These are phyloP conservation scores for Collybiopsis luxurians DNA, from an alignment of 768 basidiomycete genomes.

Conservation along the genomic window DNA sequence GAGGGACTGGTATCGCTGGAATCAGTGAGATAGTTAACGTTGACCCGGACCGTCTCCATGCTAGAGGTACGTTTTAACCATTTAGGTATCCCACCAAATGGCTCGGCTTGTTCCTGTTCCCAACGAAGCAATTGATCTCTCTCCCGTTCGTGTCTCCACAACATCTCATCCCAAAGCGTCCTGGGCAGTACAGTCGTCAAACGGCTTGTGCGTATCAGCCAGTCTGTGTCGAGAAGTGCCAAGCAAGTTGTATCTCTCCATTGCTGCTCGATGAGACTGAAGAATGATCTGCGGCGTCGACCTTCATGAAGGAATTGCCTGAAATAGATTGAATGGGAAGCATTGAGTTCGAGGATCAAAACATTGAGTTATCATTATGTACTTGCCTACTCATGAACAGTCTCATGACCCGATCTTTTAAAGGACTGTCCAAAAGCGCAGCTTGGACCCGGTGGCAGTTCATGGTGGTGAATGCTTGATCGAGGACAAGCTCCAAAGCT, in stretches of 20 bases:
- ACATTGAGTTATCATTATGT: neutral
- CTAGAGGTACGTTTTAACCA: conserved; percentile 34
- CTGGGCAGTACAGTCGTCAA: conserved; percentile 27
- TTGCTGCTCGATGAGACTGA: conserved; percentile 35
- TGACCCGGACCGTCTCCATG: conserved; percentile 38
- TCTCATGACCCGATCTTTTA: conserved; percentile 39
- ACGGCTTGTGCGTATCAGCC: conserved; percentile 33
- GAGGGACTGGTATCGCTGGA: neutral
- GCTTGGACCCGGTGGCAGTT: conserved; percentile 53
- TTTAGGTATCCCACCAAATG: neutral
- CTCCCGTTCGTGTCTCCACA: conserved; percentile 55
- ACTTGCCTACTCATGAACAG: conserved; percentile 46
- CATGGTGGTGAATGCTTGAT: conserved; percentile 43
- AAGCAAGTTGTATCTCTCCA: conserved; percentile 65
- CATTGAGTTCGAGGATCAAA: neutral
- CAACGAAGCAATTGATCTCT: conserved; percentile 51
- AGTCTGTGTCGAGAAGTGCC: conserved; percentile 62
- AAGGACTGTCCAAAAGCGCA: conserved; percentile 39
- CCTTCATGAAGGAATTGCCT: conserved; percentile 68
- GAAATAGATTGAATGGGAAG: conserved; percentile 2
- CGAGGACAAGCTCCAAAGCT: conserved; percentile 42
- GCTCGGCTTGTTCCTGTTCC: conserved; percentile 32
- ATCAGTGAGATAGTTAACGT: neutral
- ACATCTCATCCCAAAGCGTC: conserved; percentile 62
- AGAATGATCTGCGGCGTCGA: conserved; percentile 52